Base-by-base conservation (phyloP, 805 yeast species). In the Barnettozyma wickerhamii region DNA sequence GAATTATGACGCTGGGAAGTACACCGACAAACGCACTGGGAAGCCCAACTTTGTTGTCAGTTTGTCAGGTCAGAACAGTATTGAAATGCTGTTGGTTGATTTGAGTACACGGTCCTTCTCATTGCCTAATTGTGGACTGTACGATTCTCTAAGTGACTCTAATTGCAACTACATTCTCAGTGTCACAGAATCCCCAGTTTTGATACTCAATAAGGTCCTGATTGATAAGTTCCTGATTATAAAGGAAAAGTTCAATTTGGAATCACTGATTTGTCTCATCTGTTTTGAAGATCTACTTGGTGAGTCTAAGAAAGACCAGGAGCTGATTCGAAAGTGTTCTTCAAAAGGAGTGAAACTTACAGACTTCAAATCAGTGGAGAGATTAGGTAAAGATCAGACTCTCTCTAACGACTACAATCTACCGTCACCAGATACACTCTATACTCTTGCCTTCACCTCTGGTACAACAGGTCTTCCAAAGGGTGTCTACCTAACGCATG, bases 391-490 rank as follows among this genome's bases (percentile, higher is more conserved):
- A 43, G 51, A 63, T 42, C 59, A 71, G 33, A 36, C 33, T 33
- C 19, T 46, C 10, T 44, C 55, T 19, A 51, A 61, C 18, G 51
- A 53, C 7, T 46, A 52, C 26, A 55, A 56, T 41, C 53, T 58
- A 10, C 79, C 84, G 45, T 59, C 51, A 46, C 60, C 71, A 39
- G 67, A 72, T 5, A 73, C 71, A 42, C 47, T 71, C 19, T 74
- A 77, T 46, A 77, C 87, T 37, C 72, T 81, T 40, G 77, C 79
- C 56, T 81, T 79, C 60, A 81, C 84, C 17, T 75, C 81, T 0
- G 84, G 85, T 34, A 78, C 85, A 17, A 77, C 84, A 10, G 88
- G 89, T 31, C 68, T 77, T 26, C 84, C 89, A 39, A 84, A 83
- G 63, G 88, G 89, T 48, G 88, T 80, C 14, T 74, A 77, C 36